Evolutionary conservation across 495 filamentous ascomycete species (phyloP), one percentile per base, ranked within the genome.

Genomic region (Penicillium coffeae): DNA sequence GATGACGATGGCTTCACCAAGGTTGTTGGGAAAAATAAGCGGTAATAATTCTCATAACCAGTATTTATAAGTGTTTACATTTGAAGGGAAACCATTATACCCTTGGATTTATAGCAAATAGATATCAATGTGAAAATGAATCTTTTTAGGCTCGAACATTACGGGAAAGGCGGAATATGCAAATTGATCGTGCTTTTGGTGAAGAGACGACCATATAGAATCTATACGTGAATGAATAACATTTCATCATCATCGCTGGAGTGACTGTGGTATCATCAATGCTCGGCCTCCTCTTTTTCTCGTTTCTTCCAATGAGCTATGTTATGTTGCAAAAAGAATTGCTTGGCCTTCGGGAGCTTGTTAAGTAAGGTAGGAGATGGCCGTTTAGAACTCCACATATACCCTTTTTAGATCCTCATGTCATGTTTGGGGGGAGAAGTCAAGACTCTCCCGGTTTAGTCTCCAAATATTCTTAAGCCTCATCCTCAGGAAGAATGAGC

Each of bases 1-100:
- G 92, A 96, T 69, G 89, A 95, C 44, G 92, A 96, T 56, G 92
- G 92, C 12, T 97, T 97, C 64, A 90, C 84, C n/a, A 90, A 85
- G 72, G 88, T 95, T 48, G 76, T 85, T 51, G 78, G 81, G 50
- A 90, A 84, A 72, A 87, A 82, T 77, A 84, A 52, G 60, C 50
- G 73, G 54, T 75, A 58, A 63, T 60, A 49, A n/a, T 45, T 8
- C 27, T 32, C 2, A 14, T 38, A 36, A 25, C 45, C 32, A n/a
- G 33, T 14, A 39, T 36, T 38, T 43, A 21, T 9, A 7, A 25
- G 18, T 32, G 2, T 48, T 9, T 51, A 19, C 22, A 16, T 34
- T 9, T 38, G 12, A n/a, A 33, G 22, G 21, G 21, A 4, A 40
- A 2, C 30, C 25, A 45, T 21, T 40, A 40, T 30, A 47, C 43